These are phyloP conservation scores for Wickerhamomyces xylosicus DNA, from an alignment of 805 yeast genomes.

Conservation along the genomic window DNA sequence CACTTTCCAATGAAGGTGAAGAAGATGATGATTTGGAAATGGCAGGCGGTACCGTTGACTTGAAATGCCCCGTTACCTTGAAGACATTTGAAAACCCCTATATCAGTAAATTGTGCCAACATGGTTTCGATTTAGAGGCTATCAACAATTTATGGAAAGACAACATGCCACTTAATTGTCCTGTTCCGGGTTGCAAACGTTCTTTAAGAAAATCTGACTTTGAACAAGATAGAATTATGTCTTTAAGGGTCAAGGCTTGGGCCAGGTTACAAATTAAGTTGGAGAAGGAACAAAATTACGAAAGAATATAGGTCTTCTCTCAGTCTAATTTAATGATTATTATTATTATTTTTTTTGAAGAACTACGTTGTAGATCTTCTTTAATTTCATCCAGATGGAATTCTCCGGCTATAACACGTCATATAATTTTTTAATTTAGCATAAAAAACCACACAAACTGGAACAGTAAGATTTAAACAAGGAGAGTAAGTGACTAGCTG, in stretches of 20 bases:
- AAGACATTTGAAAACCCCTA: slow-evolving; percentile 43
- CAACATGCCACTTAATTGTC: slow-evolving; percentile 32
- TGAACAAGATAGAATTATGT: slow-evolving; percentile 43
- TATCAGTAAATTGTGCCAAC: slow-evolving; percentile 46
- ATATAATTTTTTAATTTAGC: too few relatives aligned
- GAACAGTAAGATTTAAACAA: too few relatives aligned
- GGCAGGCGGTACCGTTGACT: slow-evolving; percentile 60
- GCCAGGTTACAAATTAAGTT: not conserved
- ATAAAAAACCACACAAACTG: too few relatives aligned
- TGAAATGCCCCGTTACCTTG: slow-evolving; percentile 59
- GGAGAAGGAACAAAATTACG: not conserved
- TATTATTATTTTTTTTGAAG: too few relatives aligned
- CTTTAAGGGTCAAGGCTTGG: slow-evolving; percentile 31
- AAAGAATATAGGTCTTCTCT: not conserved
- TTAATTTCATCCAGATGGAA: too few relatives aligned
- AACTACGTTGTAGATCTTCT: too few relatives aligned
- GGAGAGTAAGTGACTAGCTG: too few relatives aligned
- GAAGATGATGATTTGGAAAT: slow-evolving; percentile 53
- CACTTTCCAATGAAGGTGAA: slow-evolving; percentile 35
- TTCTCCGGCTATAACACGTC: too few relatives aligned
- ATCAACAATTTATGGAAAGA: slow-evolving; percentile 25
- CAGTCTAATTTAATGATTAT: too few relatives aligned
- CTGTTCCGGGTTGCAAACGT: slow-evolving; percentile 36
- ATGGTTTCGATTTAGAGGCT: slow-evolving; percentile 46
- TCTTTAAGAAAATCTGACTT: slow-evolving; percentile 28